Base-by-base conservation (phyloP, 768 basidiomycete species). In the Pleurotus citrinopileatus region DNA sequence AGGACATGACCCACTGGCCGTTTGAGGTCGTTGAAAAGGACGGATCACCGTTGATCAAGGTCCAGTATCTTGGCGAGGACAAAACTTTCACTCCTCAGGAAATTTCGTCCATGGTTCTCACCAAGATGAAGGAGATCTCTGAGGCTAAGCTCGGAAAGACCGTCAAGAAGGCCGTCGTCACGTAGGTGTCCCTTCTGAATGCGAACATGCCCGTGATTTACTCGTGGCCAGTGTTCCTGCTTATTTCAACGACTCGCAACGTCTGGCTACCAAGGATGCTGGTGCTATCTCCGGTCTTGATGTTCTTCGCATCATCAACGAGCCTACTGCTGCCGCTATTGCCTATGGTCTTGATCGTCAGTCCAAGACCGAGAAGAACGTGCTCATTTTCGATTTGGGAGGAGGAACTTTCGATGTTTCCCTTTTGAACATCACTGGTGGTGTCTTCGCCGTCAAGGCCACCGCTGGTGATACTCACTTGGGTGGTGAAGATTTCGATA, bases 401-500 rank as follows among this genome's bases (percentile, higher is more conserved):
- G 95, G 95, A 78, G 95, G 94, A 77, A 97, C 95, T 32, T 98
- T 96, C 72, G 94, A 97, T 85, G 94, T 96, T 29, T 96, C 94
- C 26, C 90, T 98, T 54, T 76, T 98, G 57, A 95, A 92, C 55
- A 96, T 97, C 59, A 93, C 94, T 70, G 94, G 95, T 73, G 94
- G 94, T 73, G 94, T 97, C 71, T 96, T 97, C 75, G 95, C 94
- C 69, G 95, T 98, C 73, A 92, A 95, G 82, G 94, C 95, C 54
- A 97, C 94, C 55, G 94, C 95, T 52, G 95, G 95, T 81, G 94
- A 97, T 76, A 97, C 94, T 52, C 94, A 98, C 72, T 83, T 98
- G 73, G 95, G 95, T 74, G 95, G 95, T 74, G 95, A 97, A 70
- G 94, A 98, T 73, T 99, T 99, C 67, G 97, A 99, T 77, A 99